Conservation (phyloP, 805 yeast species). For the Sugiyamaella valdiviana region DNA sequence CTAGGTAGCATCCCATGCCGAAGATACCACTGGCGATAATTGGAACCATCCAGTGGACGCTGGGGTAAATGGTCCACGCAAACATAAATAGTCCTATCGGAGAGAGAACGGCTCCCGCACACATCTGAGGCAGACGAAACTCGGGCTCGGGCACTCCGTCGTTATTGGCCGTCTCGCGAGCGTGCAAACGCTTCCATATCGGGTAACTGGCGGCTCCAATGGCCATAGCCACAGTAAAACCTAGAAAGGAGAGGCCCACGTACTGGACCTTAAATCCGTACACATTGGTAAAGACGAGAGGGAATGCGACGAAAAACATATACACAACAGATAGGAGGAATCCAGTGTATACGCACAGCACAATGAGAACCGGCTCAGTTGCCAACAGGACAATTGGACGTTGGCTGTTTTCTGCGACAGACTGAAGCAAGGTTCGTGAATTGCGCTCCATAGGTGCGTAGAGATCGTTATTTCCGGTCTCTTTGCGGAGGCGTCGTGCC, state of each 20-base stretch:
- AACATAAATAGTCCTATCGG: slow-evolving; percentile 45
- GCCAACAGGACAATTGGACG: slow-evolving; percentile 46
- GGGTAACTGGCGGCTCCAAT: slow-evolving; percentile 41
- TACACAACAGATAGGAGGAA: slow-evolving; percentile 51
- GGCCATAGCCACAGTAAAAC: slow-evolving; percentile 61
- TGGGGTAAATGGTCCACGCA: slow-evolving; percentile 43
- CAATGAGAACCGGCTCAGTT: slow-evolving; percentile 49
- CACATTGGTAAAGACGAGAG: slow-evolving; percentile 45
- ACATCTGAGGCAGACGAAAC: slow-evolving; percentile 45
- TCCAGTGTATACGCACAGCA: slow-evolving; percentile 51
- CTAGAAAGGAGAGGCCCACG: slow-evolving; percentile 55
- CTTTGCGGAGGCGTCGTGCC: slow-evolving; percentile 52
- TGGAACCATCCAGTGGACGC: slow-evolving; percentile 47
- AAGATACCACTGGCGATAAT: slow-evolving; percentile 53
- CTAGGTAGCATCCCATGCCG: slow-evolving; percentile 33
- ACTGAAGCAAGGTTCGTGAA: slow-evolving; percentile 1
- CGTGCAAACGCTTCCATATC: slow-evolving; percentile 22
- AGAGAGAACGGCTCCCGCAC: slow-evolving; percentile 42
- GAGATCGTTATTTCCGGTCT: slow-evolving; percentile 34
- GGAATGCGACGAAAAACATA: slow-evolving; percentile 54
- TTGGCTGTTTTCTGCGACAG: slow-evolving; percentile 37
- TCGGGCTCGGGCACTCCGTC: slow-evolving; percentile 43
- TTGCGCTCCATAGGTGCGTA: slow-evolving; percentile 39
- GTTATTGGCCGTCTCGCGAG: slow-evolving; percentile 37
- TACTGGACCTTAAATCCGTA: slow-evolving; percentile 44